These are phyloP conservation scores for Podaxis rugospora DNA, from an alignment of 768 basidiomycete genomes.

Conservation along the genomic window DNA sequence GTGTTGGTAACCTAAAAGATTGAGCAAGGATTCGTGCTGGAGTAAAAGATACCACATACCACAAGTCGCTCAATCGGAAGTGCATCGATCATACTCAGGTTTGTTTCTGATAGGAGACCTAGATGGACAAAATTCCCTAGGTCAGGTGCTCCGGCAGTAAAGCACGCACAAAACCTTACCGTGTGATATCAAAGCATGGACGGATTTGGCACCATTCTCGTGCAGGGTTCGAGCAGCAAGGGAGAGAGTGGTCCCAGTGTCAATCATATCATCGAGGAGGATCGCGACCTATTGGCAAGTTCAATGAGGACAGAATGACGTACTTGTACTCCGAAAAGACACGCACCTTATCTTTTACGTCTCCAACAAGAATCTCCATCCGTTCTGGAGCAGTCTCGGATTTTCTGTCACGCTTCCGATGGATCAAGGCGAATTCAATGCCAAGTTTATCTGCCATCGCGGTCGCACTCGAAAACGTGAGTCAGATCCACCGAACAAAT, in stretches of 20 bases:
- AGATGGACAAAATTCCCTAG: background rate
- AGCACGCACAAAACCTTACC: constrained; percentile 40
- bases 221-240: constrained; percentile 82
- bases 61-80: constrained; percentile 84
- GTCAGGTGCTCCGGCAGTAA: constrained; percentile 13
- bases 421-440: constrained; percentile 93
- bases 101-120: constrained; percentile 80
- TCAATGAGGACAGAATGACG: constrained; percentile 7
- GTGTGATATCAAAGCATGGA: constrained; percentile 90
- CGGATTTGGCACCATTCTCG: constrained; percentile 84
- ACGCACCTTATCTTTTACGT: constrained; percentile 81
- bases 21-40: constrained; percentile 6
- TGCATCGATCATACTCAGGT: constrained; percentile 60
- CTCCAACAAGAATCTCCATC: constrained; percentile 94
- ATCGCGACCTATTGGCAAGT: constrained; percentile 67
- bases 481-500: constrained; percentile 6
- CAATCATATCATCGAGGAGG: constrained; percentile 98
- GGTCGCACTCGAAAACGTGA: constrained; percentile 58
- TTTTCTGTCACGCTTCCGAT: constrained; percentile 80
- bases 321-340: background rate
- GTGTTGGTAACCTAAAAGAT: constrained; percentile 83
- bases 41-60: constrained; percentile 38
- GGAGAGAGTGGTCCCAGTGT: constrained; percentile 86
- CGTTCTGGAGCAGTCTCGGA: constrained; percentile 61
- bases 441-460: constrained; percentile 94